Evolutionary conservation across 2,329 filamentous ascomycete species (phyloP).

Genomic region (Colletotrichum endophyticum): DNA sequence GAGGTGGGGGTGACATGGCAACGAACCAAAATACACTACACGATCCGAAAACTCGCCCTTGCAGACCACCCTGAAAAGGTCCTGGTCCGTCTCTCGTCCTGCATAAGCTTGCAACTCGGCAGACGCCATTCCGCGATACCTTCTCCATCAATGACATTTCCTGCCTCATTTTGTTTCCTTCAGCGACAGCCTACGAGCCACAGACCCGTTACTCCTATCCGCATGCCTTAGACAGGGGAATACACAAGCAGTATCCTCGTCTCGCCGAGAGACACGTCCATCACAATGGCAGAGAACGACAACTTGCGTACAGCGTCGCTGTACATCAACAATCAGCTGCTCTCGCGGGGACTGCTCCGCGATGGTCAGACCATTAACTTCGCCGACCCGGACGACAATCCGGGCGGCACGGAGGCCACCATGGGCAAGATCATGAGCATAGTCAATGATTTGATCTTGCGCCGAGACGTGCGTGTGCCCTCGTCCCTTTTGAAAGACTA

Average conservation of each 20-base stretch:
- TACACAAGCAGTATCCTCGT: not conserved
- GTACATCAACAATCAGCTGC: conserved; percentile 76
- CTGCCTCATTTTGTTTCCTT: not conserved
- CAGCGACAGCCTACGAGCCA: not conserved
- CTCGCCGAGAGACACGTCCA: not conserved
- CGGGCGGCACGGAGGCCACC: conserved; percentile 66
- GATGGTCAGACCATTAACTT: conserved; percentile 84
- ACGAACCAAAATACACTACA: conserved; percentile 18
- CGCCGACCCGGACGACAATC: conserved; percentile 68
- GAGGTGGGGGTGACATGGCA: conserved; percentile 23
- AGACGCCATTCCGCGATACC: not conserved
- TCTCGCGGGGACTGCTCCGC: conserved; percentile 68
- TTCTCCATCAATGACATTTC: not conserved
- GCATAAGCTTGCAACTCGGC: conserved; percentile 11
- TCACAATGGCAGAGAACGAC: conserved; percentile 60
- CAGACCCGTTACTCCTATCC: not conserved
- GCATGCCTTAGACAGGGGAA: conserved; percentile 1
- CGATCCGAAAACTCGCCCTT: conserved; percentile 3
- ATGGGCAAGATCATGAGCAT: conserved; percentile 91
- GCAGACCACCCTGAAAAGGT: conserved; percentile 15
- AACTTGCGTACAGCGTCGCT: conserved; percentile 71
- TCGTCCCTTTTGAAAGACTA: not conserved
- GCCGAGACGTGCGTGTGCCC: conserved; percentile 75
- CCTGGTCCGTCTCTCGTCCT: conserved; percentile 11
- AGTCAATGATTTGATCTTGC: conserved; percentile 89